A percentile compares a stretch with the other conserved stretches of the same genome.
phyloP scores from a whole-genome alignment of 176 grass and related monocot genomes.

The Oryza punctata region DNA sequence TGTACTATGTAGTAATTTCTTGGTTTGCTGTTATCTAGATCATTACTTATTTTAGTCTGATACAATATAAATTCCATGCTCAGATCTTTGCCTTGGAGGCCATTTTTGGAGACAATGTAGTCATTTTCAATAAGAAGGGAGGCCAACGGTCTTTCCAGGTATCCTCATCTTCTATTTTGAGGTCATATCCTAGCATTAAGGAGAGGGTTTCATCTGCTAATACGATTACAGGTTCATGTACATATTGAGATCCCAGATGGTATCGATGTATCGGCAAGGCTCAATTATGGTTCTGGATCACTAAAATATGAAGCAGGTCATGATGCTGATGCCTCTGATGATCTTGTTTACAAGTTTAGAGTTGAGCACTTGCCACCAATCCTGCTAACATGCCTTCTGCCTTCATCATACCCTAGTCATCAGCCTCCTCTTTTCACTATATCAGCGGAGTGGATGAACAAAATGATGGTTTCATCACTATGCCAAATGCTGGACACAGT shows the following conservation, averaged over 20 bases:
- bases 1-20: background rate
- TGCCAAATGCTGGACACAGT: slow-evolving; percentile 63
- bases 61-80: slow-evolving; percentile 29
- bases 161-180: slow-evolving; percentile 22
- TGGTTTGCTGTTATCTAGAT: background rate
- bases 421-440: slow-evolving; percentile 60
- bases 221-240: slow-evolving; percentile 51
- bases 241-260: slow-evolving; percentile 49
- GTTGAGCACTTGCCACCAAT: slow-evolving; percentile 64
- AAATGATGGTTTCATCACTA: slow-evolving; percentile 43
- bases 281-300: slow-evolving; percentile 44
- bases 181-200: background rate
- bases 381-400: slow-evolving; percentile 58
- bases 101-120: slow-evolving; percentile 76
- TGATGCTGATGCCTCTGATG: slow-evolving; percentile 40
- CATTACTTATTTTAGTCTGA: slow-evolving; percentile 22
- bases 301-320: slow-evolving; percentile 40
- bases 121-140: slow-evolving; percentile 53
- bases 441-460: slow-evolving; percentile 54
- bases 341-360: slow-evolving; percentile 62
- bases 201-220: slow-evolving; percentile 29
- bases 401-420: slow-evolving; percentile 67
- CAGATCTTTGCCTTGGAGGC: slow-evolving; percentile 79
- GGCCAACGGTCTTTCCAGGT: slow-evolving; percentile 76
- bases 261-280: slow-evolving; percentile 47